Evolutionary conservation across 164 flowering plant genomes (phyloP).

Genomic region (Sedum album): DNA sequence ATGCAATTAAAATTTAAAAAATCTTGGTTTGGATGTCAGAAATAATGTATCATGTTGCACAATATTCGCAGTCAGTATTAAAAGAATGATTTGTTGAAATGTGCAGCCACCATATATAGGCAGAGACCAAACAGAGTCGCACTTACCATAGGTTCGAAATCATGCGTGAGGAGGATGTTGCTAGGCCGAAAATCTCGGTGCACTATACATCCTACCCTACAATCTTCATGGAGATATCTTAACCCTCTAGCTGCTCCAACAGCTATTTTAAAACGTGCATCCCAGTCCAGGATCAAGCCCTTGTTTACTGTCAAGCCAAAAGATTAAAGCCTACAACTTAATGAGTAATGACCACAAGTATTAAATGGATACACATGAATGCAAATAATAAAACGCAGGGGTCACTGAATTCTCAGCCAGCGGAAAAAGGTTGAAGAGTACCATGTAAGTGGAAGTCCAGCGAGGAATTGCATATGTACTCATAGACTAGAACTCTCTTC

Average conservation of each 20-base stretch:
- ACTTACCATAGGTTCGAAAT: constrained; percentile 77
- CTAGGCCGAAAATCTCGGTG: constrained; percentile 73
- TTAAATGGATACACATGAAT: background rate
- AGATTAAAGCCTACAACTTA: background rate
- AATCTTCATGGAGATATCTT: constrained; percentile 90
- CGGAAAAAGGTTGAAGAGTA: constrained; percentile 18
- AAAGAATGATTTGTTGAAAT: background rate
- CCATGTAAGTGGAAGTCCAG: constrained; percentile 77
- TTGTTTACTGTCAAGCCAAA: constrained; percentile 27
- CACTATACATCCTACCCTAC: constrained; percentile 85
- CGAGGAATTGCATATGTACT: constrained; percentile 86
- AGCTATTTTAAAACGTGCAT: constrained; percentile 61
- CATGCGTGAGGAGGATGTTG: constrained; percentile 84
- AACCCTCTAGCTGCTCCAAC: constrained; percentile 81
- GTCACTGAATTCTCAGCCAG: background rate
- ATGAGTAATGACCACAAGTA: background rate
- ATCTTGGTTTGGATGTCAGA: background rate
- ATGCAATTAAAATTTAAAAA: background rate
- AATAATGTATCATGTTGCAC: background rate
- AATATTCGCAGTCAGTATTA: background rate
- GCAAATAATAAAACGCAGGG: background rate
- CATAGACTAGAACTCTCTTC: constrained; percentile 70
- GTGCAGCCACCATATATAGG: background rate
- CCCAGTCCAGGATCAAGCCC: constrained; percentile 42
- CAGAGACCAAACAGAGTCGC: background rate